These are phyloP conservation scores for Vaccinium vitisidaea DNA, from an alignment of 148 eudicot species.

Conservation along the genomic window DNA sequence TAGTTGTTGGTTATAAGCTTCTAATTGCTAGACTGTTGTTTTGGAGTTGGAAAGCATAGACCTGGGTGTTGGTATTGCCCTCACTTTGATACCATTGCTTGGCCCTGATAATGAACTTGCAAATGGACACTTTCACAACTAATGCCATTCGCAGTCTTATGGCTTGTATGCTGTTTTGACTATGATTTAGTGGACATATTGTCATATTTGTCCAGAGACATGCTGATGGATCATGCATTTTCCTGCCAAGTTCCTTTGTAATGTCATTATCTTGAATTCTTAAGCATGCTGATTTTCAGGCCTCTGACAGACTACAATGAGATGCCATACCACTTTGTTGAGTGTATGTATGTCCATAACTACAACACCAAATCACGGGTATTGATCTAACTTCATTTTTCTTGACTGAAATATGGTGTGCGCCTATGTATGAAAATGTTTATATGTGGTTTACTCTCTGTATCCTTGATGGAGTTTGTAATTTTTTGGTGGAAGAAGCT, in stretches of 20 bases:
- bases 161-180: neutral
- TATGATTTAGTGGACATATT: neutral
- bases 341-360: conserved; percentile 69
- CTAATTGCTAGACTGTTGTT: neutral
- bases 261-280: conserved; percentile 9
- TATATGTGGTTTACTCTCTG: conserved; percentile 1
- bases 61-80: neutral
- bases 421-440: conserved; percentile 1
- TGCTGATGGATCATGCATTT: conserved; percentile 3
- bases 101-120: neutral
- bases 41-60: neutral
- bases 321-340: conserved; percentile 70
- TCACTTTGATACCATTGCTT: neutral
- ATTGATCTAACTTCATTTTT: conserved; percentile 23
- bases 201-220: neutral
- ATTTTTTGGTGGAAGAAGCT: conserved; percentile 26
- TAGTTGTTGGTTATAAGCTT: neutral
- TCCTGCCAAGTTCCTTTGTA: neutral
- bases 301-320: conserved; percentile 81
- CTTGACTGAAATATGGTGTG: neutral
- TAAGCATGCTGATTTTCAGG: conserved; percentile 41
- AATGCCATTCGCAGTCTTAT: neutral
- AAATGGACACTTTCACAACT: neutral
- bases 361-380: conserved; percentile 59
- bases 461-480: neutral